These are phyloP conservation scores for Yarrowia galli DNA, from an alignment of 1,139 yeast genomes.

Conservation along the genomic window DNA sequence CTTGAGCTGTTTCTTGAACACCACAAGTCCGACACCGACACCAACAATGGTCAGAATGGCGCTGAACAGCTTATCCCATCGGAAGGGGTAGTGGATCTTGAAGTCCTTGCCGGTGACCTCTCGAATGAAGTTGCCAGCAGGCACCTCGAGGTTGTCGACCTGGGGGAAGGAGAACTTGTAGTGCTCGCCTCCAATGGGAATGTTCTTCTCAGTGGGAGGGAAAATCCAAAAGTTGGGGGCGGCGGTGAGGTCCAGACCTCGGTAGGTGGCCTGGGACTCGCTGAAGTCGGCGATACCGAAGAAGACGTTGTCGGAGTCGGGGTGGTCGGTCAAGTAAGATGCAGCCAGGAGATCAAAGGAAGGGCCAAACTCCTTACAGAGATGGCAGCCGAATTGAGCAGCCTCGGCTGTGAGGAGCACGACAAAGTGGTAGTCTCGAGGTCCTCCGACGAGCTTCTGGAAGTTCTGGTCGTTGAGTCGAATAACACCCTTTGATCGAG, in stretches of 20 bases:
- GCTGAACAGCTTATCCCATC: conserved; percentile 58
- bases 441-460: conserved; percentile 65
- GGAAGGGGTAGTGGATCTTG: conserved; percentile 63
- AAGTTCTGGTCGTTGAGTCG: conserved; percentile 68
- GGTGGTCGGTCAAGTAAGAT: conserved; percentile 63
- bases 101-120: conserved; percentile 57
- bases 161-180: conserved; percentile 58
- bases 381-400: conserved; percentile 74
- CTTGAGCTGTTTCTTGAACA: conserved; percentile 48
- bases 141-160: conserved; percentile 60
- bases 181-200: conserved; percentile 50
- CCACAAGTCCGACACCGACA: conserved; percentile 48
- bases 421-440: conserved; percentile 72
- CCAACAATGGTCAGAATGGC: conserved; percentile 45
- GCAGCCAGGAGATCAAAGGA: conserved; percentile 65
- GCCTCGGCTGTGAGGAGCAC: conserved; percentile 76
- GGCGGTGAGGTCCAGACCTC: conserved; percentile 61
- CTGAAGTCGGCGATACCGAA: conserved; percentile 79
- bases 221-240: conserved; percentile 82
- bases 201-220: conserved; percentile 59
- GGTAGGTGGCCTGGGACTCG: conserved; percentile 63
- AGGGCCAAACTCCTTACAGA: conserved; percentile 78
- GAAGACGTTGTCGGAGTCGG: conserved; percentile 60
- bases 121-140: conserved; percentile 51
- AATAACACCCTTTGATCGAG: conserved; percentile 51